Evolutionary conservation across 1,139 yeast genomes (phyloP), one percentile per base, ranked within the genome.

Genomic region (Blastobotrys persicus): DNA sequence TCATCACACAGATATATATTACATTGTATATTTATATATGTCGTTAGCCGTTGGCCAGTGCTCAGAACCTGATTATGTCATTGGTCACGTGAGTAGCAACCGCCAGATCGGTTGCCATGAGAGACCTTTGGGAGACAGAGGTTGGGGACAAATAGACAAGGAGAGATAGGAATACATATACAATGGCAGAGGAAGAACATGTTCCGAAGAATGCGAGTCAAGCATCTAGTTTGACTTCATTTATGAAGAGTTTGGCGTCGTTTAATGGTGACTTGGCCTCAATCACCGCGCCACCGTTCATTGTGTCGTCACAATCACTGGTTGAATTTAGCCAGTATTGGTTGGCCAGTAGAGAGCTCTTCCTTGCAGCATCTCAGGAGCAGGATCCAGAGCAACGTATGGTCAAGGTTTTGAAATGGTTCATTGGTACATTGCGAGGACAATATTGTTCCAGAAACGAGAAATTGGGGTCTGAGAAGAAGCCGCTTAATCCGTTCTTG

Each of bases 281-380:
- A 1, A 73, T 92, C 63, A 89, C 98, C 1, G 98, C 98, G 1
- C 98, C 98, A 23, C 97, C 98, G n/a, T 92, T 92, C 70, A 92
- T 92, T 60, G 76, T 92, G 55, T 88, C 96, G 7, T 91, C 96
- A 20, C 85, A 87, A 5, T 91, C 98, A 2, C 76, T 88, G 60
- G 81, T 82, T 26, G 98, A 92, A 71, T 92, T 87, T 70, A 85
- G 96, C 14, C 92, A 88, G 67, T 92, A 88, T 58, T 72, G 76
- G 75, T 67, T 91, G 45, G 96, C 89, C 67, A 92, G 87, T 65
- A 89, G 92, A 13, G 91, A 88, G 58, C 75, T 89, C 56, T 78
- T 92, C 53, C 69, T 88, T 51, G 92, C 80, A 40, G 89, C 97
- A 33, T 69, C 76, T 13, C 71, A 68, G 47, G 76, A 74, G 37